These are phyloP conservation scores for Noccaea bulbosa DNA, from an alignment of 345 rosid genomes.

Conservation along the genomic window DNA sequence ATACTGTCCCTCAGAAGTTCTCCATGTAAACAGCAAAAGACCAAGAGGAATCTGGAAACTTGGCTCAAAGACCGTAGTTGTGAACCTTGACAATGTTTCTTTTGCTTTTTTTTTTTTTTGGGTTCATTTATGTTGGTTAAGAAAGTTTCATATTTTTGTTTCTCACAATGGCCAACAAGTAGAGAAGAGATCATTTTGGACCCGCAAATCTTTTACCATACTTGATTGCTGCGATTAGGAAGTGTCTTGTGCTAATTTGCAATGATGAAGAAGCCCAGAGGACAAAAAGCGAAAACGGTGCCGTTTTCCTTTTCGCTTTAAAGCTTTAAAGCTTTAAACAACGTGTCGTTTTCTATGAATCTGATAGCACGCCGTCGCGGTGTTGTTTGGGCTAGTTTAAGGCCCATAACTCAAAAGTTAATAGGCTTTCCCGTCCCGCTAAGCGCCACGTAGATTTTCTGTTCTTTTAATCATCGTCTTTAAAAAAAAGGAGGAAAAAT, in stretches of 20 bases:
- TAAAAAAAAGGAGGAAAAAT: too few relatives aligned
- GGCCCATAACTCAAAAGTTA: not conserved
- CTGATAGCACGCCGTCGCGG: not conserved
- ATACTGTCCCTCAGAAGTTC: constrained; percentile 87
- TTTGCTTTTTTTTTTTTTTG: not conserved
- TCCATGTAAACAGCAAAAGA: constrained; percentile 49
- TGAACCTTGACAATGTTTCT: constrained; percentile 18
- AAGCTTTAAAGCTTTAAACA: not conserved
- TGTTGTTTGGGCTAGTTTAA: constrained; percentile 22
- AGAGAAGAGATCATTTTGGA: constrained; percentile 25
- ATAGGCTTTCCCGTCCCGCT: not conserved
- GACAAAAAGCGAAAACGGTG: not conserved
- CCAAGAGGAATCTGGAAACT: constrained; percentile 2
- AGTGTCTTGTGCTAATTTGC: not conserved
- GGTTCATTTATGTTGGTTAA: constrained; percentile 28
- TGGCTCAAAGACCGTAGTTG: constrained; percentile 13
- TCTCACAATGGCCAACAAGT: constrained; percentile 24
- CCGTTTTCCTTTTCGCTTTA: too few relatives aligned
- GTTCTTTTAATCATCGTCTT: not conserved
- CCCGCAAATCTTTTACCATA: constrained; percentile 6
- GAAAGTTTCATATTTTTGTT: constrained; percentile 17
- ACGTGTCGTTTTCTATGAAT: constrained; percentile 8
- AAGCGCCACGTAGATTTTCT: constrained; percentile 19
- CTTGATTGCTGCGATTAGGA: not conserved
- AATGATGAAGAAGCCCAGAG: not conserved